Evolutionary conservation across 495 filamentous ascomycete genomes (phyloP), one percentile per base, ranked within the genome.

Genomic region (Apiosordaria backusii): DNA sequence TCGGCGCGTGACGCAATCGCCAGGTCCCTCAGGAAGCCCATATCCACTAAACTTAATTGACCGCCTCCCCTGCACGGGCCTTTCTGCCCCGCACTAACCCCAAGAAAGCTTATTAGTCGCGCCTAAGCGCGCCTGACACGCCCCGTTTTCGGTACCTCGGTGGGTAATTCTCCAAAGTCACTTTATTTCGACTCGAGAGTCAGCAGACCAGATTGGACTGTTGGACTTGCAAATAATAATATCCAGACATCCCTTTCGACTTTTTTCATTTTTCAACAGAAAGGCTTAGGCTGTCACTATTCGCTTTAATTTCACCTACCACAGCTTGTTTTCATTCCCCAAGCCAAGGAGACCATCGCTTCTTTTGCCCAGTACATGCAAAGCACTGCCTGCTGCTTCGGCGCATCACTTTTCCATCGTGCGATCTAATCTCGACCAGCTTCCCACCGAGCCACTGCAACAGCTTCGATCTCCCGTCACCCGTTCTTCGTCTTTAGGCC

Each of bases 51-150:
- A 45, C 0, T 13, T 45, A 45, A 9, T 23, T 69, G 50, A 71
- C 67, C 70, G 65, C 67, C 67, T 65, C 45, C 62, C 23, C 15
- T 60, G 35, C 52, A 9, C 5, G 18, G 26, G 35, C n/a, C 27
- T 21, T 45, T 55, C 65, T 71, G 70, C 72, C 69, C 70, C 72
- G 70, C 72, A 66, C 68, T 66, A 74, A 57, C 4, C 64, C 26
- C 27, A 66, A 65, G 26, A 9, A 25, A 18, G 45, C 15, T 19
- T 35, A 7, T 18, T 53, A 22, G 66, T 72, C 72, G 72, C 70
- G 72, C 72, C 72, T 67, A 65, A 71, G 70, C 72, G 68, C 68
- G 70, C 70, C 72, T 71, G 68, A 72, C 55, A 64, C 29, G 62
- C 50, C 4, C 35, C 22, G 53, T 23, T 57, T 23, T 66, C 60